phyloP scores from a whole-genome alignment of 805 yeast genomes.

The Saccharomycopsis guyanensis region DNA sequence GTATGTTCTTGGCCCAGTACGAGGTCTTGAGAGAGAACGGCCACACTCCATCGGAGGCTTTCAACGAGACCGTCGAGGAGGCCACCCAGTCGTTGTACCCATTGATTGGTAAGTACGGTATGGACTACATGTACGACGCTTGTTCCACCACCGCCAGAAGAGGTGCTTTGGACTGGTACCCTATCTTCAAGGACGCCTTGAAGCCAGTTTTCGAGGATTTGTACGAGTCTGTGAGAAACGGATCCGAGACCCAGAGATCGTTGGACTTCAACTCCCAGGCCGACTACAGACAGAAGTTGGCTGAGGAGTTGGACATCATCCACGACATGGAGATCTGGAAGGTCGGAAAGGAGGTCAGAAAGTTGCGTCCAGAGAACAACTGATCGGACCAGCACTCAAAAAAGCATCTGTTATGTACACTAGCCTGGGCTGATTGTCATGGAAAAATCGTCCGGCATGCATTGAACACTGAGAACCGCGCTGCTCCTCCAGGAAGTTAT shows the following conservation, averaged over 20 bases:
- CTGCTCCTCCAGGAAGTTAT: neutral
- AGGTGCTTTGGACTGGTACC: slow-evolving; percentile 99
- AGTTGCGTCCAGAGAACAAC: slow-evolving; percentile 98
- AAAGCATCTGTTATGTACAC: too few relatives aligned
- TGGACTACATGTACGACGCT: slow-evolving; percentile 99
- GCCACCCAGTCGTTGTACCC: slow-evolving; percentile 99
- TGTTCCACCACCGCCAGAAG: slow-evolving; percentile 99
- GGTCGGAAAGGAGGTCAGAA: slow-evolving; percentile 99
- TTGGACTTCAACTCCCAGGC: slow-evolving; percentile 97
- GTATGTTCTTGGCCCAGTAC: slow-evolving; percentile 99
- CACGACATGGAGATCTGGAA: slow-evolving; percentile 99
- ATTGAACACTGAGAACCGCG: neutral
- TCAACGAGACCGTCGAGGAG: slow-evolving; percentile 99
- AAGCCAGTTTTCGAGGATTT: slow-evolving; percentile 97
- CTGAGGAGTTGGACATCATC: slow-evolving; percentile 85
- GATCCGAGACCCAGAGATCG: slow-evolving; percentile 96
- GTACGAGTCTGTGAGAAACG: slow-evolving; percentile 91
- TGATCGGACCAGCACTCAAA: slow-evolving; percentile 41
- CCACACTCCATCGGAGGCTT: slow-evolving; percentile 99
- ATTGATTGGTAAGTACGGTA: slow-evolving; percentile 97
- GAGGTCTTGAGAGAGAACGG: slow-evolving; percentile 99
- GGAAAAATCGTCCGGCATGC: slow-evolving; percentile 3
- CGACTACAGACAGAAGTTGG: slow-evolving; percentile 95
- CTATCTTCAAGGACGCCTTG: slow-evolving; percentile 95
- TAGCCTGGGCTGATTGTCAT: slow-evolving; percentile 8